phyloP scores from a whole-genome alignment of 208 protist species.

The Trypanosoma theileri region DNA sequence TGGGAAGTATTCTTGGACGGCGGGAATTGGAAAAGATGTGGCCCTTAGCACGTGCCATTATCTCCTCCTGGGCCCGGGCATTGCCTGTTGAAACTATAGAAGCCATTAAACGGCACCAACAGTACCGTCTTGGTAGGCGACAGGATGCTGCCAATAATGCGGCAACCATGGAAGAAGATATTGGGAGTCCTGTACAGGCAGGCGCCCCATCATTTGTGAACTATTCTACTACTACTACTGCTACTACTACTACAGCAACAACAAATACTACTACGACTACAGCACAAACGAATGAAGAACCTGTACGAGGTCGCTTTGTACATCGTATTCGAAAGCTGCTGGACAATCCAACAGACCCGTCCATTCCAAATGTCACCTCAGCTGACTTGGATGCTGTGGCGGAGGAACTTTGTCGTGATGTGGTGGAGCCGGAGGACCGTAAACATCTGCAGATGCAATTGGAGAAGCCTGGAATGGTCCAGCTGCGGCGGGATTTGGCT shows the following conservation, averaged over 20 bases:
- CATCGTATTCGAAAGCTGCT: constrained; percentile 50
- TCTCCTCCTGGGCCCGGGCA: constrained; percentile 70
- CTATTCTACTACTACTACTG: too few relatives aligned
- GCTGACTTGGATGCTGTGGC: constrained; percentile 48
- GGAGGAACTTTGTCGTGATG: constrained; percentile 39
- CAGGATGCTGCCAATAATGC: constrained; percentile 25
- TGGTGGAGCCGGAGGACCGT: constrained; percentile 81
- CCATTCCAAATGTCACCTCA: constrained; percentile 28
- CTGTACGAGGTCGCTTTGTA: constrained; percentile 35
- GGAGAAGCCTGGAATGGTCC: constrained; percentile 55
- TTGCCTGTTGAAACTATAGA: constrained; percentile 60
- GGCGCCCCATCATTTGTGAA: constrained; percentile 15
- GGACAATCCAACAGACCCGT: constrained; percentile 50
- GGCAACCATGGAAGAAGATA: not conserved
- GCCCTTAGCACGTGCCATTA: constrained; percentile 63
- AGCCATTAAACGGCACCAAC: constrained; percentile 55
- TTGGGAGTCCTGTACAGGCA: constrained; percentile 11
- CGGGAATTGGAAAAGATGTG: constrained; percentile 49
- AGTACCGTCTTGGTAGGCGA: constrained; percentile 21
- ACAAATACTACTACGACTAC: not conserved
- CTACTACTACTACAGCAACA: constrained; percentile 1
- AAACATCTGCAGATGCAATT: constrained; percentile 87
- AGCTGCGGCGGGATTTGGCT: constrained; percentile 91
- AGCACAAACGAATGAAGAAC: not conserved
- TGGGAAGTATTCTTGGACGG: constrained; percentile 55